phyloP scores from a whole-genome alignment of 2,329 filamentous ascomycete genomes.

The Fusarium lateritium region DNA sequence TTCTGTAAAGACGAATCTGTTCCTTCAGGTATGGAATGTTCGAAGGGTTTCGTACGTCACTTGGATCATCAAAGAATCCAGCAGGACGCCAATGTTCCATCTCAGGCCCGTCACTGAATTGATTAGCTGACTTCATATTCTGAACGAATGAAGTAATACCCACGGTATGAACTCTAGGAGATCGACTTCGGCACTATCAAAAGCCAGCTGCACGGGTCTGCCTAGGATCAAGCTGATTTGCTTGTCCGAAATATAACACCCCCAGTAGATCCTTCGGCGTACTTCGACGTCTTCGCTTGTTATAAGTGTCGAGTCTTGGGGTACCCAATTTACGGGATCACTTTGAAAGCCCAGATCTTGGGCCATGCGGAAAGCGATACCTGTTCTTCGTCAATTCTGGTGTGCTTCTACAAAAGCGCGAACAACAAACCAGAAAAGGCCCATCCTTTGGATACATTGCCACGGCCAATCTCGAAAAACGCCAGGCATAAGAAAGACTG shows the following conservation, averaged over 20 bases:
- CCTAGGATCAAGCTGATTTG: constrained; percentile 4
- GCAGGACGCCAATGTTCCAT: constrained; percentile 10
- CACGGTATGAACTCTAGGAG: constrained; percentile 3
- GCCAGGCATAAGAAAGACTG: constrained; percentile 4
- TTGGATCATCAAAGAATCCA: not conserved
- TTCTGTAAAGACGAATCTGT: constrained; percentile 7
- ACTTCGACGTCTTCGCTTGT: constrained; percentile 9
- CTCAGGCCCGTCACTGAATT: not conserved
- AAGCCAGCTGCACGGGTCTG: not conserved
- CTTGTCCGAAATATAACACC: constrained; percentile 9
- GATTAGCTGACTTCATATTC: fast-evolving
- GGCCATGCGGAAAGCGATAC: constrained; percentile 13
- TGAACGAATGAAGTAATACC: fast-evolving
- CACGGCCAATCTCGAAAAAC: constrained; percentile 7
- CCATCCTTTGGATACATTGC: constrained; percentile 8
- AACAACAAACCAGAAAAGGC: constrained; percentile 2
- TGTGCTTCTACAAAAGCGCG: fast-evolving
- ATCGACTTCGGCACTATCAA: constrained; percentile 1
- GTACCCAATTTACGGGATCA: constrained; percentile 14
- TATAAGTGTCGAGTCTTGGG: constrained; percentile 1
- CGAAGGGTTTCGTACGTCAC: not conserved
- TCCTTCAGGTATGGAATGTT: constrained; percentile 16
- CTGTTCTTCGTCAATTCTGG: not conserved
- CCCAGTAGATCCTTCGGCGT: constrained; percentile 10
- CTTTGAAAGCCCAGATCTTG: constrained; percentile 1